A percentile compares a stretch with the other conserved stretches of the same genome.
Evolutionary conservation across 1,284 basidiomycete genomes (phyloP).

Genomic region (Gastroboletus turbinatus): DNA sequence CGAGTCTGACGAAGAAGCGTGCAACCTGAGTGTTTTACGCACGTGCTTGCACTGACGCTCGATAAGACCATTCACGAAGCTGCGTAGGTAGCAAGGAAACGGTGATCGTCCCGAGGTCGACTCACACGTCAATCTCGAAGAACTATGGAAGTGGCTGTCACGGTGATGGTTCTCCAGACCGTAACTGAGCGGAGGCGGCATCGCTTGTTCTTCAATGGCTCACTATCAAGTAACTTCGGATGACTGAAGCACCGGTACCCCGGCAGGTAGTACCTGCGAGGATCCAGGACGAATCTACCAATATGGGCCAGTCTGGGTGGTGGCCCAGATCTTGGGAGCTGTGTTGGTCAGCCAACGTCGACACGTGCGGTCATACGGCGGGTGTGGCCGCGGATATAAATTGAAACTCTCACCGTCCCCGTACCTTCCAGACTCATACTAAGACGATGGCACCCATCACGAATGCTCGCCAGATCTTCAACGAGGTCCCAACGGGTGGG

Average conservation of each 20-base stretch:
- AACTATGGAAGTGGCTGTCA: too few species aligned
- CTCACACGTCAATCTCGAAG: too few species aligned
- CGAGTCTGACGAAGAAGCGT: background rate
- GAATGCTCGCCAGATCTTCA: constrained; percentile 22
- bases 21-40: background rate
- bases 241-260: too few species aligned
- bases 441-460: constrained; percentile 11
- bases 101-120: too few species aligned
- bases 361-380: background rate
- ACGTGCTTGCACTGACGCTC: background rate
- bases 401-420: background rate
- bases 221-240: too few species aligned
- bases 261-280: too few species aligned
- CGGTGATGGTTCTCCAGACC: too few species aligned
- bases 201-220: too few species aligned
- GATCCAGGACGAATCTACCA: background rate
- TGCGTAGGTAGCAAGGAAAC: background rate
- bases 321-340: background rate
- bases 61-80: background rate
- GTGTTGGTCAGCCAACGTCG: background rate
- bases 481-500: constrained; percentile 23
- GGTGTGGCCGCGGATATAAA: background rate
- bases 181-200: too few species aligned
- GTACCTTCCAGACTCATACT: background rate
- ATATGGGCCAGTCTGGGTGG: background rate